These are phyloP conservation scores for Clausena lansium DNA, from an alignment of 345 rosid species.

Conservation along the genomic window DNA sequence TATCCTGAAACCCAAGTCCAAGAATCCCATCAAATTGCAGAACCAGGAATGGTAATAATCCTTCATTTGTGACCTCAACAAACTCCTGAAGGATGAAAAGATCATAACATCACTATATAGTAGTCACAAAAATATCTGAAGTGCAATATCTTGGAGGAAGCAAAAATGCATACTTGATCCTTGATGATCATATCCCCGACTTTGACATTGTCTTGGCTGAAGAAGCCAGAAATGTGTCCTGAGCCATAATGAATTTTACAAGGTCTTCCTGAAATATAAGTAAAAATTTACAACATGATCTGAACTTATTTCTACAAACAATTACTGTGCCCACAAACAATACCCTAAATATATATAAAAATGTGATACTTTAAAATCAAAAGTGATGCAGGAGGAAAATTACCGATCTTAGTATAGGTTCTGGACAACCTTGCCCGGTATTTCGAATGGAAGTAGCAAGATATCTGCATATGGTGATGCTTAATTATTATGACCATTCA, in stretches of 20 bases:
- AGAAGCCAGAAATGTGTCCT: slow-evolving; percentile 49
- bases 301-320: too few relatives aligned
- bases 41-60: slow-evolving; percentile 36
- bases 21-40: slow-evolving; percentile 52
- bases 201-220: slow-evolving; percentile 53
- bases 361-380: neutral
- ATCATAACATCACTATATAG: slow-evolving; percentile 12
- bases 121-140: neutral
- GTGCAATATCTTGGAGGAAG: slow-evolving; percentile 6
- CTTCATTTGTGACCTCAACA: slow-evolving; percentile 49
- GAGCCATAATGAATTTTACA: slow-evolving; percentile 46
- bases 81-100: slow-evolving; percentile 42
- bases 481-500: neutral
- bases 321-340: neutral
- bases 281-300: neutral
- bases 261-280: slow-evolving; percentile 37
- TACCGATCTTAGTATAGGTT: slow-evolving; percentile 60
- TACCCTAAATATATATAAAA: neutral
- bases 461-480: slow-evolving; percentile 37
- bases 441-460: slow-evolving; percentile 58
- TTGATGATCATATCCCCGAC: slow-evolving; percentile 39
- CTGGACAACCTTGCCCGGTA: slow-evolving; percentile 44
- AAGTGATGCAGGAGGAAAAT: slow-evolving; percentile 10
- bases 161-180: slow-evolving; percentile 41
- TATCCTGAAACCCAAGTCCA: slow-evolving; percentile 45